Percentiles rank a stretch among this genome's conserved stretches.
phyloP scores from a whole-genome alignment of 2,329 filamentous ascomycete genomes.

The Calonectria naviculata region DNA sequence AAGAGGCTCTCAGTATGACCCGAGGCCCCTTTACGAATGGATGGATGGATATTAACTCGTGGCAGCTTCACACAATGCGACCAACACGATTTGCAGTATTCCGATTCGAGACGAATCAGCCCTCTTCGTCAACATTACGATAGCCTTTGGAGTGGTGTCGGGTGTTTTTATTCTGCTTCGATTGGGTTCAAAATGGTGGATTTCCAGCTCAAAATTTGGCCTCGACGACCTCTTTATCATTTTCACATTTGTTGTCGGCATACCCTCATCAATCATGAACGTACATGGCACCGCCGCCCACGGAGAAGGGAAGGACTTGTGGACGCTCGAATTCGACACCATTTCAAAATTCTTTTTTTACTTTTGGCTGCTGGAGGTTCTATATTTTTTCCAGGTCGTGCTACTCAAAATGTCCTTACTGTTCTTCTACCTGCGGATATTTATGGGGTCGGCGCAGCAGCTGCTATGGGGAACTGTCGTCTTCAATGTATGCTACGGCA shows the following conservation, averaged over 20 bases:
- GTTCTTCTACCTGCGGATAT: constrained; percentile 35
- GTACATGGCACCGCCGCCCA: constrained; percentile 28
- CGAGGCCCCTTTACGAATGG: too few species aligned
- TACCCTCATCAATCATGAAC: constrained; percentile 29
- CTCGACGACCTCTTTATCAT: constrained; percentile 33
- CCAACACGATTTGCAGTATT: constrained; percentile 24
- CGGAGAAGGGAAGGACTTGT: constrained; percentile 30
- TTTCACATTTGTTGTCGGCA: constrained; percentile 16
- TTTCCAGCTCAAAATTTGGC: constrained; percentile 26
- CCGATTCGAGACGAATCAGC: constrained; percentile 26
- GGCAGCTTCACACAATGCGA: constrained; percentile 27
- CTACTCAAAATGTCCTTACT: constrained; percentile 31
- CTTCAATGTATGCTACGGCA: constrained; percentile 35
- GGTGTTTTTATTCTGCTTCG: constrained; percentile 28
- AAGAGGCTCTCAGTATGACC: constrained; percentile 29
- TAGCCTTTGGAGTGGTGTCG: constrained; percentile 30
- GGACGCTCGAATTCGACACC: constrained; percentile 25
- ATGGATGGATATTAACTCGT: neutral
- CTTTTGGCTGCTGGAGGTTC: constrained; percentile 26
- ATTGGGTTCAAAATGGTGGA: constrained; percentile 29
- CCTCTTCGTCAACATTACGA: constrained; percentile 26
- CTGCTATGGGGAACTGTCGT: constrained; percentile 27
- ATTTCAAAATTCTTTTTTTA: constrained; percentile 28
- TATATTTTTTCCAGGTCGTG: constrained; percentile 30
- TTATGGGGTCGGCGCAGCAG: constrained; percentile 21